Evolutionary conservation across 768 basidiomycete genomes (phyloP).

Genomic region (Leccinum barrowsii): DNA sequence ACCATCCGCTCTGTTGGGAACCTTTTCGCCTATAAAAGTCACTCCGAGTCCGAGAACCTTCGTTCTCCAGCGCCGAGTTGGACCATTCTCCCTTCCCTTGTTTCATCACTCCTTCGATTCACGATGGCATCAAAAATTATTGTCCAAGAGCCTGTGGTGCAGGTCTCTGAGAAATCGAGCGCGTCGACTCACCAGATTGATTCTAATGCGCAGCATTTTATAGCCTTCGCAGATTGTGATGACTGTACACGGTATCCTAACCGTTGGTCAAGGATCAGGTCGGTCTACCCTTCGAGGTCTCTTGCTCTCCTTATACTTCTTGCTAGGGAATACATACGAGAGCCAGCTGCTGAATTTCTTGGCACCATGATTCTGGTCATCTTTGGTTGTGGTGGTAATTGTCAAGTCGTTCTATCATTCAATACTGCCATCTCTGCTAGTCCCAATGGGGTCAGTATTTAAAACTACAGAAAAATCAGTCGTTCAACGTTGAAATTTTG

Average conservation of each 20-base stretch:
- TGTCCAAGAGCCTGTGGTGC: constrained; percentile 15
- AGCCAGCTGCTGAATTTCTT: constrained; percentile 63
- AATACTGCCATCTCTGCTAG: constrained; percentile 42
- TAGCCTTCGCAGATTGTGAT: constrained; percentile 28
- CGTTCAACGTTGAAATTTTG: constrained; percentile 1
- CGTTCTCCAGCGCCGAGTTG: not conserved
- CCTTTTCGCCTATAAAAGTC: constrained; percentile 22
- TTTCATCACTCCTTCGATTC: not conserved
- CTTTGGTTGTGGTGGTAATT: constrained; percentile 56
- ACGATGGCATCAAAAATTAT: constrained; percentile 20
- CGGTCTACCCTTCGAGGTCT: not conserved
- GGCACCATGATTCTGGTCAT: constrained; percentile 57
- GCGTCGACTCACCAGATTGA: constrained; percentile 10
- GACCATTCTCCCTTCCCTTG: not conserved
- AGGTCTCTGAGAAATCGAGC: constrained; percentile 20
- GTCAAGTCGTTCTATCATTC: constrained; percentile 51
- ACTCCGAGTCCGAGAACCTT: not conserved
- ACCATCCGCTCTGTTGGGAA: not conserved
- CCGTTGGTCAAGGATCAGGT: constrained; percentile 55
- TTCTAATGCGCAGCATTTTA: not conserved
- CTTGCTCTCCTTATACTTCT: not conserved
- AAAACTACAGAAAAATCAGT: not conserved
- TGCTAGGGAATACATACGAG: constrained; percentile 44
- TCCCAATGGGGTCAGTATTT: constrained; percentile 51
- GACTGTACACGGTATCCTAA: constrained; percentile 44